These are phyloP conservation scores for Cercospora sp. DNA, from an alignment of 2,329 filamentous ascomycete species.

Conservation along the genomic window DNA sequence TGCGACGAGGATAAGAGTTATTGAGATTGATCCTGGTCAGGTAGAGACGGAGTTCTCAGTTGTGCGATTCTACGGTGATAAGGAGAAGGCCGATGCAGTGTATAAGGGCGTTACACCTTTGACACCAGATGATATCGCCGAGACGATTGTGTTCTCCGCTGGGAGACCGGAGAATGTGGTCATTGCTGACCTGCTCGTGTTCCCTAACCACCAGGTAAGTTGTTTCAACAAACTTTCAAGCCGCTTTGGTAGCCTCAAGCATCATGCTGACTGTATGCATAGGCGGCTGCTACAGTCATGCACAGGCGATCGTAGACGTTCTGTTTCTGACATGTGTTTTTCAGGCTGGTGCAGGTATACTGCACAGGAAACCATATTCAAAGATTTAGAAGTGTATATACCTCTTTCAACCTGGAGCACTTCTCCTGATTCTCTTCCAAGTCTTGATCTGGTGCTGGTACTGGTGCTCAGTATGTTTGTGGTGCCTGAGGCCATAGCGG, in stretches of 20 bases:
- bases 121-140: constrained; percentile 86
- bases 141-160: constrained; percentile 82
- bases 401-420: background rate
- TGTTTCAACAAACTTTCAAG: constrained; percentile 35
- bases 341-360: constrained; percentile 7
- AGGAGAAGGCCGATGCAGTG: constrained; percentile 83
- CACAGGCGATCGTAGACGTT: constrained; percentile 13
- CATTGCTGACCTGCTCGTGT: constrained; percentile 81
- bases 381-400: constrained; percentile 11
- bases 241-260: constrained; percentile 42
- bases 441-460: background rate
- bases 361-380: constrained; percentile 7
- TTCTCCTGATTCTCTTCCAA: background rate
- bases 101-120: constrained; percentile 83
- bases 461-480: too few species aligned
- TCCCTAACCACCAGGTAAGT: constrained; percentile 83
- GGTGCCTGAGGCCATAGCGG: too few species aligned
- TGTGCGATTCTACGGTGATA: constrained; percentile 85
- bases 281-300: constrained; percentile 24
- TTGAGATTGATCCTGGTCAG: constrained; percentile 87
- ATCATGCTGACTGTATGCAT: constrained; percentile 13
- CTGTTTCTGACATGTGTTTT: background rate
- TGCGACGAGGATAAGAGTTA: constrained; percentile 74
- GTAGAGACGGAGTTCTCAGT: constrained; percentile 93
- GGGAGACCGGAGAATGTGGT: constrained; percentile 87